These are phyloP conservation scores for Irpex sp. DNA, from an alignment of 1,284 basidiomycete genomes.

Conservation along the genomic window DNA sequence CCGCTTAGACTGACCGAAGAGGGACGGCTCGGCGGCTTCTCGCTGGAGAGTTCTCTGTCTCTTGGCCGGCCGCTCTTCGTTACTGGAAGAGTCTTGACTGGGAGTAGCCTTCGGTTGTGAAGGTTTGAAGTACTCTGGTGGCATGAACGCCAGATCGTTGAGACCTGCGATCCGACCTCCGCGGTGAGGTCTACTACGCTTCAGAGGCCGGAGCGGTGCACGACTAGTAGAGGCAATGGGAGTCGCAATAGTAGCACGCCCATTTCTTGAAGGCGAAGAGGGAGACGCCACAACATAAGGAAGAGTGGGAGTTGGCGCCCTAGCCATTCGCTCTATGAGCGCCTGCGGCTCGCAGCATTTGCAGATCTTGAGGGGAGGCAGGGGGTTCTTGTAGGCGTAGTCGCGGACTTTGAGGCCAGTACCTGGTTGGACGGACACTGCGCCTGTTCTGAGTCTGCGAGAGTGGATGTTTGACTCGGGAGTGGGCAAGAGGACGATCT, in stretches of 20 bases:
- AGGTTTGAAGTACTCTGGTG: conserved; percentile 32
- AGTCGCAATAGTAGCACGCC: not conserved
- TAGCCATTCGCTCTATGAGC: conserved; percentile 43
- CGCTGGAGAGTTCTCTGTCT: not conserved
- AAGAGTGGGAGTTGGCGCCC: conserved; percentile 19
- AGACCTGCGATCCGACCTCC: conserved; percentile 25
- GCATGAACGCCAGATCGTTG: conserved; percentile 46
- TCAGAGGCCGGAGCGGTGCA: not conserved
- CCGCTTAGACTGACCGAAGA: not conserved
- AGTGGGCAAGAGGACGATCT: not conserved
- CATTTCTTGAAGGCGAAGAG: too few relatives aligned
- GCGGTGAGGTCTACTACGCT: not conserved
- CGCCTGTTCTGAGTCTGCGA: not conserved
- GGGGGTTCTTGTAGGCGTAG: conserved; percentile 63
- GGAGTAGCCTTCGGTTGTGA: not conserved
- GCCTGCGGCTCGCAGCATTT: conserved; percentile 31
- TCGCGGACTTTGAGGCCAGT: conserved; percentile 65
- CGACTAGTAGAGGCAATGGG: conserved; percentile 7
- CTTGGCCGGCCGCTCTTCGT: conserved; percentile 18
- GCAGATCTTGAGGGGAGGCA: conserved; percentile 50
- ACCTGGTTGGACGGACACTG: not conserved
- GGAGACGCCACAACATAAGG: not conserved
- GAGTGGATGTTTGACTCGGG: not conserved
- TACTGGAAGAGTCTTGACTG: conserved; percentile 16
- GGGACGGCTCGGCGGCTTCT: not conserved